Conservation (phyloP, 192 early-diverging fungal genomes). For the Dispira parvispora region DNA sequence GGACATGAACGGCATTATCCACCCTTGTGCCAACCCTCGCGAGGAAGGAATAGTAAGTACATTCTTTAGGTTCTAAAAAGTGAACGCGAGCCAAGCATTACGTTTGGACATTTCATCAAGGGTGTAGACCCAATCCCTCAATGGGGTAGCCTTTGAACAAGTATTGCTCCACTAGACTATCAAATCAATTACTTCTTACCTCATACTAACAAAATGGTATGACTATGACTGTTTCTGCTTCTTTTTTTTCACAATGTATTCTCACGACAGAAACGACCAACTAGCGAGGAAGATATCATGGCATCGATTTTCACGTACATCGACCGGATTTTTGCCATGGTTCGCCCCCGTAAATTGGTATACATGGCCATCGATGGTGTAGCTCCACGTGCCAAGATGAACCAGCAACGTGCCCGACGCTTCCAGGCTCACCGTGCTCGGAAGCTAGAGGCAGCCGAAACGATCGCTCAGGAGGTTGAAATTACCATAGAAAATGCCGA, state of each 20-base stretch:
- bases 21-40: slow-evolving; percentile 70
- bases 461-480: slow-evolving; percentile 14
- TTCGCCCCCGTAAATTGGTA: slow-evolving; percentile 83
- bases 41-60: slow-evolving; percentile 3
- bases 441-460: slow-evolving; percentile 33
- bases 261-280: slow-evolving; percentile 19
- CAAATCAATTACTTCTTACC: too few species aligned
- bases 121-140: too few species aligned
- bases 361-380: slow-evolving; percentile 99
- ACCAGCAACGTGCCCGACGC: slow-evolving; percentile 94
- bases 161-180: too few species aligned
- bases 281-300: slow-evolving; percentile 87
- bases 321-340: slow-evolving; percentile 84
- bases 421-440: slow-evolving; percentile 87
- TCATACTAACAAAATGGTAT: too few species aligned
- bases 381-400: slow-evolving; percentile 99
- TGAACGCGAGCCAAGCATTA: too few species aligned
- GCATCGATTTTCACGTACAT: slow-evolving; percentile 91
- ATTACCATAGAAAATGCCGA: slow-evolving; percentile 16
- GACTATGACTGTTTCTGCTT: too few species aligned
- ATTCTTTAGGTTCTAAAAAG: too few species aligned
- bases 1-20: slow-evolving; percentile 97
- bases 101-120: too few species aligned
- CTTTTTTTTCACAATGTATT: too few species aligned
- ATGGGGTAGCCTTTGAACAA: too few species aligned